A percentile compares a stretch with the other conserved stretches of the same genome.
phyloP scores from a whole-genome alignment of 768 basidiomycete species.

The Boletus coccyginus region DNA sequence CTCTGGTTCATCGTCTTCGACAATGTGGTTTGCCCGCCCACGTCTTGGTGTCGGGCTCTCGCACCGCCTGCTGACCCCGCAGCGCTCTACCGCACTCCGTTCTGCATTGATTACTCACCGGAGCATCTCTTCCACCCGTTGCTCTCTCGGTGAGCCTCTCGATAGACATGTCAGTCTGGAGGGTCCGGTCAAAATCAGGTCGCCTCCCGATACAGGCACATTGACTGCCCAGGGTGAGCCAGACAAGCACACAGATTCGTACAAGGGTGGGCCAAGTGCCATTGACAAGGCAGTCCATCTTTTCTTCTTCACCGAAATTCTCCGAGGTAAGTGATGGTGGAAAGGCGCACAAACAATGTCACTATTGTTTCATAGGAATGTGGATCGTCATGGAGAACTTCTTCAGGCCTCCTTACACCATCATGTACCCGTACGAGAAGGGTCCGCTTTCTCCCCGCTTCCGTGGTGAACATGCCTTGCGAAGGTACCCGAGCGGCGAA shows the following conservation, averaged over 20 bases:
- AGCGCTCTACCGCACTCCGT: constrained; percentile 29
- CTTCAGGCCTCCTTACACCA: constrained; percentile 95
- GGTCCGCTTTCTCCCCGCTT: constrained; percentile 97
- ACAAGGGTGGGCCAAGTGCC: constrained; percentile 80
- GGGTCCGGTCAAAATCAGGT: constrained; percentile 28
- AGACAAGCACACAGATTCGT: constrained; percentile 60
- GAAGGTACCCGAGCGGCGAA: constrained; percentile 96
- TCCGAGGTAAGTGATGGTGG: constrained; percentile 65
- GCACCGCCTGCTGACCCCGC: constrained; percentile 36
- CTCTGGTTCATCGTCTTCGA: constrained; percentile 16
- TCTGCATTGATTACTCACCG: constrained; percentile 47
- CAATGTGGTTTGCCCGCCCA: constrained; percentile 58
- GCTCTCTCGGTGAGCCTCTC: constrained; percentile 21
- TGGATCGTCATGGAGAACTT: constrained; percentile 94
- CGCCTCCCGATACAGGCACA: constrained; percentile 33
- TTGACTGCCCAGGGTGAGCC: constrained; percentile 40
- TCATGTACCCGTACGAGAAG: constrained; percentile 98
- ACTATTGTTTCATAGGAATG: constrained; percentile 64
- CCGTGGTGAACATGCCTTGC: constrained; percentile 95
- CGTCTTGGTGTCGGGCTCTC: constrained; percentile 52
- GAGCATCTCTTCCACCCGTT: constrained; percentile 26
- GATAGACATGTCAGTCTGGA: constrained; percentile 16
- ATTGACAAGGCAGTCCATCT: constrained; percentile 94
- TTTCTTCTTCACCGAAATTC: constrained; percentile 99
- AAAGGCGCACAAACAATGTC: not conserved